Conservation (phyloP, 139 green algal genomes). For the Trebouxia sp. region DNA sequence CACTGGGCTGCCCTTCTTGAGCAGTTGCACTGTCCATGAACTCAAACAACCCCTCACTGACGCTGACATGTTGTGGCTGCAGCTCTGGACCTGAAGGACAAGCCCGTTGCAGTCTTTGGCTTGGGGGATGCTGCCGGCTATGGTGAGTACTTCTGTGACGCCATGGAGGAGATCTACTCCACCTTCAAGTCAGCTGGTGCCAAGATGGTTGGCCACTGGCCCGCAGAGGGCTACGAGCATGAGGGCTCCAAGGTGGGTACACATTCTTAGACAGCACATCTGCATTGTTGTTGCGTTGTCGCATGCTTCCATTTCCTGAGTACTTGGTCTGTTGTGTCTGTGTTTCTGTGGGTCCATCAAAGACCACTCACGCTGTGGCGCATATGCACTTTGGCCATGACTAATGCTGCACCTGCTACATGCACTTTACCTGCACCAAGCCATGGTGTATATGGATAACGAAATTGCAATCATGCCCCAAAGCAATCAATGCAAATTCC, state of each 20-base stretch:
- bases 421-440: too few species aligned
- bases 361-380: too few species aligned
- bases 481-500: too few species aligned
- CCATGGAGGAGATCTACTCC: constrained; percentile 41
- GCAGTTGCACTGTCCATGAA: too few species aligned
- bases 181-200: constrained; percentile 35
- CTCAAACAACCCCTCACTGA: too few species aligned
- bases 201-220: constrained; percentile 44
- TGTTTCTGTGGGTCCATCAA: too few species aligned
- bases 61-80: neutral
- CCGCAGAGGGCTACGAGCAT: constrained; percentile 37
- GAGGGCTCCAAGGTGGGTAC: constrained; percentile 36
- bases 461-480: too few species aligned
- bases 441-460: too few species aligned
- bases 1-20: too few species aligned
- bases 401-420: too few species aligned
- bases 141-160: constrained; percentile 37
- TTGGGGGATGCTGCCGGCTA: constrained; percentile 37
- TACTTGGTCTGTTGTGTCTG: neutral
- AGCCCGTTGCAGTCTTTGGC: constrained; percentile 38
- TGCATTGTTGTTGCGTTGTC: neutral
- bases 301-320: neutral
- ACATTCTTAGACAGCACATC: neutral
- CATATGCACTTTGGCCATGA: too few species aligned
- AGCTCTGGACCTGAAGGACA: constrained; percentile 31